Evolutionary conservation across 176 grass and related monocot species (phyloP).

Genomic region (Avena sativa): DNA sequence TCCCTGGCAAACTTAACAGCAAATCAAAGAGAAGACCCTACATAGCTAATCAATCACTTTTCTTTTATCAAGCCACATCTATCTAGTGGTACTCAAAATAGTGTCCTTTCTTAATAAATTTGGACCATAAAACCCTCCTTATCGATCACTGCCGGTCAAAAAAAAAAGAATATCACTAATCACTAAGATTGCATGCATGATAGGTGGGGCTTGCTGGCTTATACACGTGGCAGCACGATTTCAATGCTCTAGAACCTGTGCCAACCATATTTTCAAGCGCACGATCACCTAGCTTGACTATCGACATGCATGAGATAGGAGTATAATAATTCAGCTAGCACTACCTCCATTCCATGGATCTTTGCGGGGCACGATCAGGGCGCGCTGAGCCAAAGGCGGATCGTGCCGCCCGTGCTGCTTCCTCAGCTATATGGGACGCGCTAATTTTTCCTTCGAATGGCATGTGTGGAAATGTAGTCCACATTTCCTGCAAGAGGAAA

Average conservation of each 20-base stretch:
- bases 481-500: neutral
- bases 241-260: neutral
- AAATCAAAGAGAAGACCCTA: neutral
- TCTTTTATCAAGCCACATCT: neutral
- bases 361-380: neutral
- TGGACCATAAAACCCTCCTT: neutral
- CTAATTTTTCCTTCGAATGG: too few species aligned
- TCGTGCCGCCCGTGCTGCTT: neutral
- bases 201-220: neutral
- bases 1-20: neutral
- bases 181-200: neutral
- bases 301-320: too few species aligned
- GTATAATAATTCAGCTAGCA: neutral
- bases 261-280: constrained; percentile 32
- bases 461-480: neutral
- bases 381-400: constrained; percentile 27
- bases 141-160: neutral
- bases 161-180: neutral
- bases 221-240: neutral
- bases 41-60: neutral
- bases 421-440: too few species aligned
- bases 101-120: neutral
- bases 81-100: neutral
- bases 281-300: neutral
- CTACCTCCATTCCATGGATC: neutral